phyloP scores from a whole-genome alignment of 805 yeast species.

The Candida endomychidarum region DNA sequence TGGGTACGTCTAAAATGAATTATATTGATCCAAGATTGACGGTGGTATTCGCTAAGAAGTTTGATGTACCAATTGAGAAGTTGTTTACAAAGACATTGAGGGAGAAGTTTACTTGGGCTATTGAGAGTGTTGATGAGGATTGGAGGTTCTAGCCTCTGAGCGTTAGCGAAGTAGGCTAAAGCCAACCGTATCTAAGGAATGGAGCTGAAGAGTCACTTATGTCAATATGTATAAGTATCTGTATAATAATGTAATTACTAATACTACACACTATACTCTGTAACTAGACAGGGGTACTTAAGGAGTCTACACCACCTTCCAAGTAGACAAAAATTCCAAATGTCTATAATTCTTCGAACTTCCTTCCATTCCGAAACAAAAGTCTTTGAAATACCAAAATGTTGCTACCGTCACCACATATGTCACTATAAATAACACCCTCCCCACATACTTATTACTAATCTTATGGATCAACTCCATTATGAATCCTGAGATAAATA shows the following conservation, averaged over 20 bases:
- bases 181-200: too few relatives aligned
- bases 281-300: too few relatives aligned
- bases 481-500: constrained; percentile 64
- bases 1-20: constrained; percentile 91
- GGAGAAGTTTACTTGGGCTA: constrained; percentile 95
- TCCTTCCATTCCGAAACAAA: constrained; percentile 76
- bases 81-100: constrained; percentile 86
- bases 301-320: constrained; percentile 19
- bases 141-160: too few relatives aligned
- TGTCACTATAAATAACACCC: constrained; percentile 40
- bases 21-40: constrained; percentile 93
- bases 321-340: constrained; percentile 29
- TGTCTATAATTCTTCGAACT: constrained; percentile 27
- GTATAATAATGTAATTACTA: neutral
- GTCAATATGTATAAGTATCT: too few relatives aligned
- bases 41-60: constrained; percentile 84
- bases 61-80: constrained; percentile 86
- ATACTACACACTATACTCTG: too few relatives aligned
- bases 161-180: constrained; percentile 27
- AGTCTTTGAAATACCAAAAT: constrained; percentile 62
- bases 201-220: too few relatives aligned
- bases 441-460: constrained; percentile 15
- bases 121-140: constrained; percentile 81
- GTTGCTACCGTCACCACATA: constrained; percentile 54
- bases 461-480: constrained; percentile 41